These are phyloP conservation scores for Neonectria coccinea DNA, from an alignment of 2,329 filamentous ascomycete genomes.

Conservation along the genomic window DNA sequence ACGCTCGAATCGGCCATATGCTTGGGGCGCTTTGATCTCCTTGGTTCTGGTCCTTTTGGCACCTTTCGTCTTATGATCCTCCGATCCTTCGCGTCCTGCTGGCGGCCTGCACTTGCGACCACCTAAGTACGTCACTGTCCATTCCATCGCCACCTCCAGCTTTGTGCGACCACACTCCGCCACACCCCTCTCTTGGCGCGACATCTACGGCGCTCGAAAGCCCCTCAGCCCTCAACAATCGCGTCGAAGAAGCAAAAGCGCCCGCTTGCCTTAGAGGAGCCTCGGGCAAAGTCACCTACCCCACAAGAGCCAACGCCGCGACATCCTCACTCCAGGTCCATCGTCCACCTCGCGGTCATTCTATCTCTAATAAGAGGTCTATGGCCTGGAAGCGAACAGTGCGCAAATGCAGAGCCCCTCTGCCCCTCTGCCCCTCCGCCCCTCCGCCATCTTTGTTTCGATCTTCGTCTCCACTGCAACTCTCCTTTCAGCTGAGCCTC, in stretches of 20 bases:
- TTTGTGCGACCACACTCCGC: neutral
- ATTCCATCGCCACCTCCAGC: neutral
- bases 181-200: neutral
- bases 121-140: neutral
- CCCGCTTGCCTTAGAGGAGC: neutral
- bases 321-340: neutral
- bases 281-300: neutral
- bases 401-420: constrained; percentile 17
- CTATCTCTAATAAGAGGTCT: neutral
- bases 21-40: neutral
- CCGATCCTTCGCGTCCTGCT: neutral
- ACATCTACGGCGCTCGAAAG: neutral
- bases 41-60: constrained; percentile 3
- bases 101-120: neutral
- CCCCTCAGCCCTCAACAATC: neutral
- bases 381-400: constrained; percentile 27
- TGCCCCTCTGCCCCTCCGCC: constrained; percentile 14
- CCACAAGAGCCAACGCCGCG: neutral
- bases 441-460: constrained; percentile 12
- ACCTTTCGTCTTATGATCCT: neutral
- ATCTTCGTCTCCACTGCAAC: neutral
- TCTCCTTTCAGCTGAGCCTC: neutral
- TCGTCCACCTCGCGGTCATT: neutral
- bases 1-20: constrained; percentile 16
- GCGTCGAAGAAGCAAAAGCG: neutral